phyloP scores from a whole-genome alignment of 2,329 filamentous ascomycete genomes.

The Hirsutella rhossiliensis region DNA sequence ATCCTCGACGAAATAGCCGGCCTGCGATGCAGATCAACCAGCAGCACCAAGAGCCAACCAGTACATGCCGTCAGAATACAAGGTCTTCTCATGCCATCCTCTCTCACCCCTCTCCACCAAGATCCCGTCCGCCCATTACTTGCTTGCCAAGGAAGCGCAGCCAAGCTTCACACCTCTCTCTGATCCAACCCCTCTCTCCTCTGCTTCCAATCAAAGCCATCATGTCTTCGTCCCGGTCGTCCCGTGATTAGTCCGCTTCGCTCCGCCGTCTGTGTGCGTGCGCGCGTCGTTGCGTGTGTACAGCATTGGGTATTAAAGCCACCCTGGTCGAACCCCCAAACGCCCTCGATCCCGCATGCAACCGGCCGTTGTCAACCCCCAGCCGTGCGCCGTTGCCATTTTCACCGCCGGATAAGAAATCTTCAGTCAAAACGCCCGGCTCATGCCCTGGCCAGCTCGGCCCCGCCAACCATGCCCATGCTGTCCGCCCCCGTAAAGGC shows the following conservation, averaged over 20 bases:
- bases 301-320: conserved; percentile 5
- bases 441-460: conserved; percentile 14
- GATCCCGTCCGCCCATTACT: neutral
- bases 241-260: conserved; percentile 9
- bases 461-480: conserved; percentile 18
- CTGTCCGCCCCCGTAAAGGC: conserved; percentile 27
- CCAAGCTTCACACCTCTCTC: neutral
- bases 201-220: conserved; percentile 7
- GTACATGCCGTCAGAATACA: neutral
- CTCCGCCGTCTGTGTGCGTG: neutral
- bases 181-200: no score
- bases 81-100: neutral
- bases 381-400: neutral
- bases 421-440: neutral
- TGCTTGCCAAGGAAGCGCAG: neutral
- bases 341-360: conserved; percentile 2
- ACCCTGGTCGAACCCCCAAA: conserved; percentile 2
- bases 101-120: neutral
- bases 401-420: neutral
- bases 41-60: neutral
- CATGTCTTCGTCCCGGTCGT: conserved; percentile 20
- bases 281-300: conserved; percentile 1
- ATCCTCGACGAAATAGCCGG: no score
- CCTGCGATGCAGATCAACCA: neutral
- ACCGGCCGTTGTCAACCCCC: neutral